phyloP scores from a whole-genome alignment of 202 grass and related monocot genomes.

The Panicum hallii region DNA sequence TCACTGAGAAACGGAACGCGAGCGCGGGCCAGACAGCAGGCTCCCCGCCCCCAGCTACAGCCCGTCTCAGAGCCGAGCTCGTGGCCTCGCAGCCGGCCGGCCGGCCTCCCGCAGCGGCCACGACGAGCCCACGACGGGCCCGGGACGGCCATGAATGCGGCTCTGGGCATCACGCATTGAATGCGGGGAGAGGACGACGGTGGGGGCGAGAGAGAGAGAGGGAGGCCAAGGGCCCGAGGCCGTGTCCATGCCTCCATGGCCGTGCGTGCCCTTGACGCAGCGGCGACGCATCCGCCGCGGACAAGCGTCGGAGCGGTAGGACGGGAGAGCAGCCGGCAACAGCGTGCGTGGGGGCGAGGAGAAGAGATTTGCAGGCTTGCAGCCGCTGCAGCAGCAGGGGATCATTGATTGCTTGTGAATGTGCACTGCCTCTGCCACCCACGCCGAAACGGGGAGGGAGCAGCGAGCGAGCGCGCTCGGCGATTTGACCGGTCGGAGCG shows the following conservation, averaged over 20 bases:
- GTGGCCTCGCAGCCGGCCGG: conserved; percentile 8
- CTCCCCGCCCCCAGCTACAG: not conserved
- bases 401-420: conserved; percentile 43
- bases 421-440: conserved; percentile 52
- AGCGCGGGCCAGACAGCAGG: not conserved
- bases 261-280: not conserved
- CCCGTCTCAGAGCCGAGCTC: not conserved
- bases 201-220: not conserved
- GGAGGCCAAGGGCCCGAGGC: too few relatives aligned
- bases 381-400: not conserved
- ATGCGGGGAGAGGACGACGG: not conserved
- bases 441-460: conserved; percentile 2
- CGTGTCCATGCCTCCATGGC: not conserved
- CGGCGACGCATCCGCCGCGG: not conserved
- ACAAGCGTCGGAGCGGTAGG: not conserved
- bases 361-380: not conserved
- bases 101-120: not conserved
- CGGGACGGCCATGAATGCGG: conserved; percentile 15
- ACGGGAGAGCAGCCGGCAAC: not conserved
- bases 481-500: conserved; percentile 23
- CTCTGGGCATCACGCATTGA: conserved; percentile 56
- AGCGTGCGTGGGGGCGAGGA: not conserved
- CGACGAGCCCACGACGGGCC: not conserved
- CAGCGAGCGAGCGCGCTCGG: not conserved
- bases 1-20: not conserved